phyloP scores from a whole-genome alignment of 306 rosid genomes.

The Inga leiocalycina region DNA sequence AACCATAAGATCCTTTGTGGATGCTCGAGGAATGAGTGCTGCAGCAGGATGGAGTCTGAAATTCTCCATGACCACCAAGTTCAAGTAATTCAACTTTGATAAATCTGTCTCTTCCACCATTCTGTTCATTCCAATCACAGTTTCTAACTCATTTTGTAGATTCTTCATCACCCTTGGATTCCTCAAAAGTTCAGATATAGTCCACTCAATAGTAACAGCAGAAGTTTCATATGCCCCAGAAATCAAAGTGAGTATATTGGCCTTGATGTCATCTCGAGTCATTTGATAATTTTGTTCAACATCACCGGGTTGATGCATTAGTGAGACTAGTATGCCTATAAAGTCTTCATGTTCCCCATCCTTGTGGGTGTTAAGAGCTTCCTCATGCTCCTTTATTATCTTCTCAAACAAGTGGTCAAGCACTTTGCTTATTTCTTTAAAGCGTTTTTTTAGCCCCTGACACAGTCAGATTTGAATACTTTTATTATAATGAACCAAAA shows the following conservation, averaged over 20 bases:
- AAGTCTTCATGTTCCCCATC: constrained; percentile 18
- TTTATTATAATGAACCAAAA: too few relatives aligned
- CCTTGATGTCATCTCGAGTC: constrained; percentile 42
- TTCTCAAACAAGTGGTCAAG: constrained; percentile 37
- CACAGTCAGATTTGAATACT: neutral
- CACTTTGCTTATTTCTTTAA: constrained; percentile 14
- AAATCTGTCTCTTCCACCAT: constrained; percentile 44
- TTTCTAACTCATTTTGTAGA: constrained; percentile 38
- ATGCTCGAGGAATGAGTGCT: constrained; percentile 25
- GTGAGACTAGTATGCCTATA: constrained; percentile 35
- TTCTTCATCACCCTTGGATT: constrained; percentile 43
- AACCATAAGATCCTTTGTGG: neutral
- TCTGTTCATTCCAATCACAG: constrained; percentile 25
- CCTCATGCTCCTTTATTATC: constrained; percentile 41
- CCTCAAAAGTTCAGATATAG: constrained; percentile 39
- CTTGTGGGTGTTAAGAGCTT: neutral
- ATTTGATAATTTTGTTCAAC: constrained; percentile 32
- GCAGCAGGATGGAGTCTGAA: constrained; percentile 33
- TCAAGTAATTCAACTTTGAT: constrained; percentile 35
- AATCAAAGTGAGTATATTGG: constrained; percentile 45
- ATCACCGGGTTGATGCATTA: constrained; percentile 32
- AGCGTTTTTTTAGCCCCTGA: constrained; percentile 21
- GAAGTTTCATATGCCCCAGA: neutral
- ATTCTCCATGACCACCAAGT: constrained; percentile 39
- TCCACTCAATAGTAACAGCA: constrained; percentile 23